Conservation (phyloP, 75 land plant species). For the Azolla pinnata region DNA sequence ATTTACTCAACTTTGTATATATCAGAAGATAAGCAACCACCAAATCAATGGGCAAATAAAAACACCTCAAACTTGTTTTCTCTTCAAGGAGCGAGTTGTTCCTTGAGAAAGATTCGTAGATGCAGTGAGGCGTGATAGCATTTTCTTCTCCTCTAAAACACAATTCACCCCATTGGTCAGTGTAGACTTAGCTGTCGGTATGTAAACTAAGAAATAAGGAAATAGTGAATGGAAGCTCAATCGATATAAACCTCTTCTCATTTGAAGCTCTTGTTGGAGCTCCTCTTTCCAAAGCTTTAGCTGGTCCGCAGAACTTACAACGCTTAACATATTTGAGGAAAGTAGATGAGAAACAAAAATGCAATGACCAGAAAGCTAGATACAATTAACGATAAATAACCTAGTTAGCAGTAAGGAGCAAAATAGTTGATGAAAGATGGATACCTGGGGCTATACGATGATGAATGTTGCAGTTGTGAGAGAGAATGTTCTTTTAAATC, state of each 20-base stretch:
- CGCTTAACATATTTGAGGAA: neutral
- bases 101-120: neutral
- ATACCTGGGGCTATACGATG: constrained; percentile 2
- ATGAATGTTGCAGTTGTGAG: neutral
- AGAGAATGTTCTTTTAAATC: neutral
- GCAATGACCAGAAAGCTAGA: neutral
- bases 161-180: neutral
- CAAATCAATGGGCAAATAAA: too few relatives aligned
- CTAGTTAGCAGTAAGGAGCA: neutral
- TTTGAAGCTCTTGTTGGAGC: constrained; percentile 1
- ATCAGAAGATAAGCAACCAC: neutral
- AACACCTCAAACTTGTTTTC: too few relatives aligned
- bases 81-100: neutral
- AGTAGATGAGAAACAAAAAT: too few relatives aligned
- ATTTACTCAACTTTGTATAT: neutral
- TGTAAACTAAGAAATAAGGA: neutral
- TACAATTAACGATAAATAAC: neutral
- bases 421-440: neutral
- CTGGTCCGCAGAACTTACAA: neutral
- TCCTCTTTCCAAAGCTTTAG: constrained; percentile 4
- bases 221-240: too few relatives aligned
- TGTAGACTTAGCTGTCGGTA: neutral
- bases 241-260: neutral
- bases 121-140: neutral
- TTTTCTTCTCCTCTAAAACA: neutral